Conservation (phyloP, 2,329 filamentous ascomycete species). For the Camptophora hylomeconis region DNA sequence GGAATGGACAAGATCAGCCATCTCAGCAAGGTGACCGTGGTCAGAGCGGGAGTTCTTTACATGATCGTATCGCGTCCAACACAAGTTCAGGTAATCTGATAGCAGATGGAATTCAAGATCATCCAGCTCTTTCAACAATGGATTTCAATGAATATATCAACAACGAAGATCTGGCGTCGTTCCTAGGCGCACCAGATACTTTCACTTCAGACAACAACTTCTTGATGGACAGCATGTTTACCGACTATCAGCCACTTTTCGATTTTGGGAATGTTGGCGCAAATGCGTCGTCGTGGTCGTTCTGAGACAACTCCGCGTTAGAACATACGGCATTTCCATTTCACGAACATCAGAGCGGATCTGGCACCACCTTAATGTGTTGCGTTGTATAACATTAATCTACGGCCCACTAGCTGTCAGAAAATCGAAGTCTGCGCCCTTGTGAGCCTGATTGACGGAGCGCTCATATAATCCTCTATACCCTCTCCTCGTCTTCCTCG, state of each 20-base stretch:
- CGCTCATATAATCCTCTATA: conserved; percentile 30
- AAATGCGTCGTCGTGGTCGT: no score
- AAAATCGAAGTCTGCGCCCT: conserved; percentile 27
- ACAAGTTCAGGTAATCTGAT: no score
- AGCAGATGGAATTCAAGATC: no score
- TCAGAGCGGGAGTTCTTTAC: no score
- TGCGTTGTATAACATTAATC: neutral
- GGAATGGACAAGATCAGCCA: no score
- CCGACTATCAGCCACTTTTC: neutral
- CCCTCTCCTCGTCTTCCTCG: conserved; percentile 18
- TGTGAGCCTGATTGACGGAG: conserved; percentile 30
- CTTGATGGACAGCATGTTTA: neutral
- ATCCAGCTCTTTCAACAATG: no score
- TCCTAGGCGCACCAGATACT: conserved; percentile 1
- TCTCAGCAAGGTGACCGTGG: no score
- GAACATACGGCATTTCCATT: no score
- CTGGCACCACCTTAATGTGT: neutral
- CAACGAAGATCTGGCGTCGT: conserved; percentile 1
- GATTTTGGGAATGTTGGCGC: no score
- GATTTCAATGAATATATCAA: neutral
- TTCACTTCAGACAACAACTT: neutral
- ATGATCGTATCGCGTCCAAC: no score
- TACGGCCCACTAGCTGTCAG: conserved; percentile 1
- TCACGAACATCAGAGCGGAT: neutral
- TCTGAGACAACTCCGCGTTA: no score